Evolutionary conservation across 192 early-diverging fungal genomes (phyloP).

Genomic region (Podila minutissima): DNA sequence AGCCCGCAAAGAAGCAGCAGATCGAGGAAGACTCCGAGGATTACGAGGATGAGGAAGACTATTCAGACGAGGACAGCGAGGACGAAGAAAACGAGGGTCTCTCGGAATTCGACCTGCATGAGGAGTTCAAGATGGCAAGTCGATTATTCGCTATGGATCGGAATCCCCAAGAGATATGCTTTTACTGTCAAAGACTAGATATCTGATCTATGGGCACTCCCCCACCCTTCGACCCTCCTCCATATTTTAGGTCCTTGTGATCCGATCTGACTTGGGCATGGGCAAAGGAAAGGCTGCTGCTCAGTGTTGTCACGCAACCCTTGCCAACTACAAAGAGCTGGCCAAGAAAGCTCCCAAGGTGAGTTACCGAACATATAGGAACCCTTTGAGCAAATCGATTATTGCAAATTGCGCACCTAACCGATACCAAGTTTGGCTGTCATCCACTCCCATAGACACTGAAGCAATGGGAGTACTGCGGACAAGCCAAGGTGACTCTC

Average conservation of each 20-base stretch:
- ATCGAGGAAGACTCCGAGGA: constrained; percentile 42
- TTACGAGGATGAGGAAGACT: constrained; percentile 14
- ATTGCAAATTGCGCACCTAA: neutral
- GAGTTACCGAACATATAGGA: constrained; percentile 15
- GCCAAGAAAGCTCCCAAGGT: constrained; percentile 57
- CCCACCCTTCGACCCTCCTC: no score
- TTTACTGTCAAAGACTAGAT: no score
- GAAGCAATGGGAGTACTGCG: constrained; percentile 77
- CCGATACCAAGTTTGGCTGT: neutral
- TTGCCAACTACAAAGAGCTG: constrained; percentile 81
- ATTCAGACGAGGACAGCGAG: constrained; percentile 35
- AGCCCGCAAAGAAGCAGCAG: neutral
- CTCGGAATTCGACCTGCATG: constrained; percentile 25
- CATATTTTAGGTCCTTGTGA: constrained; percentile 70
- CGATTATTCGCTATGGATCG: neutral
- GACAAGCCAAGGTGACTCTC: constrained; percentile 89
- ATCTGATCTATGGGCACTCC: no score
- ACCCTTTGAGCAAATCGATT: neutral
- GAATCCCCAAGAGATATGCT: no score
- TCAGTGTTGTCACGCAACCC: constrained; percentile 93
- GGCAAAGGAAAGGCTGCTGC: constrained; percentile 94
- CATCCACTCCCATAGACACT: constrained; percentile 48
- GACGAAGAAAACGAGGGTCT: constrained; percentile 39
- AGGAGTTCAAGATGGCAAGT: constrained; percentile 44
- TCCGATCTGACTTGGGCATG: constrained; percentile 94